Conservation (phyloP, 2,329 filamentous ascomycete genomes). For the Alternaria brassicicola region DNA sequence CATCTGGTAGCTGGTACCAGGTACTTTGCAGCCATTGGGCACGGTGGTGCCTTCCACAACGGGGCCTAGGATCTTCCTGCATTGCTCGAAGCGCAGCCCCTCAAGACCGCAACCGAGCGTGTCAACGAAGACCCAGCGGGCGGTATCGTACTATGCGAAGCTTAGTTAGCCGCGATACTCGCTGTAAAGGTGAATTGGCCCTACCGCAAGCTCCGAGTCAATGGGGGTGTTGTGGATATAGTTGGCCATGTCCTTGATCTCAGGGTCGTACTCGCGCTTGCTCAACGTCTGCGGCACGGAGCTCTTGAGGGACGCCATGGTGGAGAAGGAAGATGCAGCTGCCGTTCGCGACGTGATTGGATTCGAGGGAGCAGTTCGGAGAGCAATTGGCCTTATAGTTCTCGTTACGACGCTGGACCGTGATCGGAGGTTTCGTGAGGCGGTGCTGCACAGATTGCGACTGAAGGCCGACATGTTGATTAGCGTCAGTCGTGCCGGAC, state of each 20-base stretch:
- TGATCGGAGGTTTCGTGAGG: constrained; percentile 47
- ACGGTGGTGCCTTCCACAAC: constrained; percentile 88
- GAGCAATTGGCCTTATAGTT: constrained; percentile 47
- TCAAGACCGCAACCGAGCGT: constrained; percentile 96
- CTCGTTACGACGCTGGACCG: constrained; percentile 41
- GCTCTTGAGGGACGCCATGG: constrained; percentile 48
- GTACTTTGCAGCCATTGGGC: constrained; percentile 88
- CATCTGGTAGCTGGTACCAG: constrained; percentile 90
- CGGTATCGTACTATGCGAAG: constrained; percentile 79
- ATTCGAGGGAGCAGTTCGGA: constrained; percentile 31
- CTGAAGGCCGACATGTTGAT: constrained; percentile 52
- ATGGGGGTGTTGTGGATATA: constrained; percentile 94
- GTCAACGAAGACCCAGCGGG: constrained; percentile 94
- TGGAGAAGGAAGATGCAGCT: constrained; percentile 43
- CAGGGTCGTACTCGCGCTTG: constrained; percentile 74
- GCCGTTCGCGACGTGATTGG: constrained; percentile 32
- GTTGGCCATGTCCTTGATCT: constrained; percentile 92
- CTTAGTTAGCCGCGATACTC: constrained; percentile 21
- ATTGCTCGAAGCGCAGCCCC: constrained; percentile 93
- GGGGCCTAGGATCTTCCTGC: constrained; percentile 91
- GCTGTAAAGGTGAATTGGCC: constrained; percentile 45
- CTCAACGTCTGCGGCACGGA: constrained; percentile 37
- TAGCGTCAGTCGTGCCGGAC: constrained; percentile 44
- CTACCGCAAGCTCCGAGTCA: constrained; percentile 88
- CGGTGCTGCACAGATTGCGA: constrained; percentile 50